Percentiles rank a stretch among this genome's conserved stretches.
Conservation (phyloP, 2,329 filamentous ascomycete species). For the Nemania serpens region DNA sequence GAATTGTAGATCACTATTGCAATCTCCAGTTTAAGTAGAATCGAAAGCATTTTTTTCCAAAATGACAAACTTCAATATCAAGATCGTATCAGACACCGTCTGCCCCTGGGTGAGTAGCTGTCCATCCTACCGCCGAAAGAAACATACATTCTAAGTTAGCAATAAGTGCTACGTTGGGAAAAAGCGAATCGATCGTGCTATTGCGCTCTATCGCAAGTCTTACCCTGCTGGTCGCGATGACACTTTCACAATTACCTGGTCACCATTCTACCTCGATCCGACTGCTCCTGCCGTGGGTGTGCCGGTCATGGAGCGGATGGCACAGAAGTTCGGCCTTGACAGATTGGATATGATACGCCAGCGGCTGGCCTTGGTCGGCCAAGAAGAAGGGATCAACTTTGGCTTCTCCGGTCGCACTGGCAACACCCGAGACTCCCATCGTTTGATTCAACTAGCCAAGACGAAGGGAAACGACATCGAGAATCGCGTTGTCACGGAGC, state of each 20-base stretch:
- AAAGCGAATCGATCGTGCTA: constrained; percentile 73
- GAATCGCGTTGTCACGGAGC: constrained; percentile 60
- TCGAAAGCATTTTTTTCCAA: neutral
- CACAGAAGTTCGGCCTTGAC: constrained; percentile 68
- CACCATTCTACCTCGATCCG: constrained; percentile 81
- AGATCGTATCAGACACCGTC: constrained; percentile 79
- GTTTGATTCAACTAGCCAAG: constrained; percentile 72
- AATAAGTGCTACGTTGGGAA: constrained; percentile 77
- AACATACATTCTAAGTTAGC: constrained; percentile 28
- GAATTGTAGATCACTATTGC: neutral
- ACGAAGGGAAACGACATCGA: constrained; percentile 53
- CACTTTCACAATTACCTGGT: constrained; percentile 75
- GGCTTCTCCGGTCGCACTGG: constrained; percentile 72
- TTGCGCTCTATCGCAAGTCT: constrained; percentile 65
- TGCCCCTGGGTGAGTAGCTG: constrained; percentile 62
- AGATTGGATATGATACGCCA: constrained; percentile 61
- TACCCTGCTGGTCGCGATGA: constrained; percentile 64
- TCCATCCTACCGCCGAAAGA: constrained; percentile 15
- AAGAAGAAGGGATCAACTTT: constrained; percentile 73
- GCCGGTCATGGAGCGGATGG: constrained; percentile 57
- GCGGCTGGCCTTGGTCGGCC: constrained; percentile 62
- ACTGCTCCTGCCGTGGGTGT: constrained; percentile 54
- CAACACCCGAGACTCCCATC: constrained; percentile 79
- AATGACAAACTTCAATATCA: constrained; percentile 78
- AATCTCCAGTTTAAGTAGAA: neutral